Evolutionary conservation across 495 filamentous ascomycete species (phyloP), one percentile per base, ranked within the genome.

Genomic region (Aspergillus nidulans): DNA sequence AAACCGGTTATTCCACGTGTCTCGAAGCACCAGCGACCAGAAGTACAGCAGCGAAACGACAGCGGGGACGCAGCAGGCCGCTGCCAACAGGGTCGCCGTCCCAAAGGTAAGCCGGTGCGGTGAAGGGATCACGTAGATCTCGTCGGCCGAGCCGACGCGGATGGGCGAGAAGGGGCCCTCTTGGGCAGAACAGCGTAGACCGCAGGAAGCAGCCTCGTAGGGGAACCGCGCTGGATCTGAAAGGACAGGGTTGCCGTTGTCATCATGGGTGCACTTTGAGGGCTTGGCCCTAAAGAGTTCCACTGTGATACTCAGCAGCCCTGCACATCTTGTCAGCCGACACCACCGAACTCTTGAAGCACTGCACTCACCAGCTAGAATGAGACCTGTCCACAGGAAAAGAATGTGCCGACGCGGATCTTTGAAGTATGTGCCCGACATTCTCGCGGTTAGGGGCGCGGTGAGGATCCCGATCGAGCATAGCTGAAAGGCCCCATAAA

Each of bases 381-480:
- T 13, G 12, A 49, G 47, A 0, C 32, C 47, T 8, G 32, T 49
- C 47, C 47, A 49, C 16, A 49, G 13, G 32, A 49, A 49, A 16
- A 49, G 39, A 32, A 49, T 49, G 15, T 49, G 20, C 3, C 47
- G 47, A 1, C 47, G 30, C 0, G 47, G 47, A 18, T 49, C 47
- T 20, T 39, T 49, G 30, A 49, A 39, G 20, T 49, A 49, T 24
- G 47, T 49, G 8, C 32, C 20, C 0, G 47, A 49, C 47, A 49
- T 39, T 13, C 47, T 49, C 30, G 28, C 47, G 1, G 47, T 49
- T 24, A 49, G 47, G 20, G 47, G 47, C 2, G 47, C 47, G 3
- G 47, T 49, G 12, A 49, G 47, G 15, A 49, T 49, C 21, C 47
- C 47, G 19, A 49, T 38, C 20, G 47, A 49, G 30, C 47, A 49